These are phyloP conservation scores for Flueggea neowawraea DNA, from an alignment of 441 rosid genomes.

Conservation along the genomic window DNA sequence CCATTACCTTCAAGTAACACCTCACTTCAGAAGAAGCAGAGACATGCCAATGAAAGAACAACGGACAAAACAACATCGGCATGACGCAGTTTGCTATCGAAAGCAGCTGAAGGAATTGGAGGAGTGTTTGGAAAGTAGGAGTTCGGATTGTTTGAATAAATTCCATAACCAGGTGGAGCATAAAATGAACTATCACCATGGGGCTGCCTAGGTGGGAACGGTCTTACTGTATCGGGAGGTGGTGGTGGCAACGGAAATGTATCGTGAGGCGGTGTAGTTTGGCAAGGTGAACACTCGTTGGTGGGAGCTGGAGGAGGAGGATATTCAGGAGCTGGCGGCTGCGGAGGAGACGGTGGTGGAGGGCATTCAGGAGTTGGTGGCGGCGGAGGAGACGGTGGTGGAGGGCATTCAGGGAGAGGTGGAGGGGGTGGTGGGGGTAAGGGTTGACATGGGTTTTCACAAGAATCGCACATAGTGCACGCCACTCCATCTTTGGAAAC, in stretches of 20 bases:
- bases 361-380: constrained; percentile 26
- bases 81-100: background rate
- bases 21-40: too few species aligned
- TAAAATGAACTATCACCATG: constrained; percentile 4
- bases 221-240: background rate
- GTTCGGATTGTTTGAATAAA: background rate
- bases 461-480: constrained; percentile 48
- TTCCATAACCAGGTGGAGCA: constrained; percentile 20
- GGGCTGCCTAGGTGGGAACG: background rate
- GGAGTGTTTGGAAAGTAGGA: constrained; percentile 21
- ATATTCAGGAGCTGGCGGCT: constrained; percentile 24
- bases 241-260: too few species aligned
- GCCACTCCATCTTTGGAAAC: constrained; percentile 24
- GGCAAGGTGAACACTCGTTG: constrained; percentile 11
- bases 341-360: constrained; percentile 36
- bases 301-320: constrained; percentile 27
- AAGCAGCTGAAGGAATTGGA: constrained; percentile 1
- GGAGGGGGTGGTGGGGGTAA: constrained; percentile 32
- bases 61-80: too few species aligned
- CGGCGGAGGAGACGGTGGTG: constrained; percentile 35
- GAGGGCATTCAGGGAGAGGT: constrained; percentile 20
- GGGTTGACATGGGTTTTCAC: constrained; percentile 56
- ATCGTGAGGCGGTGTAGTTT: background rate
- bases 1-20: too few species aligned
- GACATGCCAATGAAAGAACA: too few species aligned